Base-by-base conservation (phyloP, 352 stramenopile species). In the Phytopythium litorale region DNA sequence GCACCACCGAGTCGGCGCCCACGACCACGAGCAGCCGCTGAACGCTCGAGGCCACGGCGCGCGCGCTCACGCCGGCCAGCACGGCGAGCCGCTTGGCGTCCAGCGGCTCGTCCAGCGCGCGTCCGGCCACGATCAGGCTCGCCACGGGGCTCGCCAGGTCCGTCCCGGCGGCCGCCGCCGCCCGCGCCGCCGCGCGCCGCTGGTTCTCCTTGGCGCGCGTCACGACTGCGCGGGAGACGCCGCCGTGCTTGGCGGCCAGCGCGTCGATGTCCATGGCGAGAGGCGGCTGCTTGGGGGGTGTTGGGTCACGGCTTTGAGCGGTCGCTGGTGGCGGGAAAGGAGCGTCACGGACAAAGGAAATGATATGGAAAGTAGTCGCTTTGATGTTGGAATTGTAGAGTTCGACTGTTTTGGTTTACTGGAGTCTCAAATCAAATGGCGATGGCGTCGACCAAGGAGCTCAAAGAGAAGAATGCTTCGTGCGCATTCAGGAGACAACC, bases 91-190 rank as follows among this genome's bases (percentile, higher is more conserved):
- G 64, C 28, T 73, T 78, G 50, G 65, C 63, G 62, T 89, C 79
- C 30, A 91, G 65, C 38, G 63, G 32, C 61, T 86, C 74, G 19
- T 81, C 66, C 51, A 89, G 61, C 55, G 78, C 66, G 15, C 71
- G 73, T 38, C 70, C 81, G 1, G 82, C 82, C 23, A 89, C 75
- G n/a, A 91, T 53, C 35, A 91, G 71, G 58, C 79, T 87, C 49
- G 82, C 82, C 3, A 79, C 74, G n/a, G 82, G 79, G 8, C 72
- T 74, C 51, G 76, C 71, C 40, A 81, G 69, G 40, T 75, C 62
- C 38, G 79, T 64, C 35, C 77, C 40, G 0, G 57, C 56, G 2
- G 46, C 7, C 8, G 70, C 53, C 13, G 77, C 73, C 60, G 76
- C 81, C 49, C 83, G 82, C 13, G 76, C 79, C 2, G 60, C 58